Percentiles rank a stretch among this genome's conserved stretches.
Conservation (phyloP, 2,329 filamentous ascomycete genomes). For the Hymenoscyphus fraxineus region DNA sequence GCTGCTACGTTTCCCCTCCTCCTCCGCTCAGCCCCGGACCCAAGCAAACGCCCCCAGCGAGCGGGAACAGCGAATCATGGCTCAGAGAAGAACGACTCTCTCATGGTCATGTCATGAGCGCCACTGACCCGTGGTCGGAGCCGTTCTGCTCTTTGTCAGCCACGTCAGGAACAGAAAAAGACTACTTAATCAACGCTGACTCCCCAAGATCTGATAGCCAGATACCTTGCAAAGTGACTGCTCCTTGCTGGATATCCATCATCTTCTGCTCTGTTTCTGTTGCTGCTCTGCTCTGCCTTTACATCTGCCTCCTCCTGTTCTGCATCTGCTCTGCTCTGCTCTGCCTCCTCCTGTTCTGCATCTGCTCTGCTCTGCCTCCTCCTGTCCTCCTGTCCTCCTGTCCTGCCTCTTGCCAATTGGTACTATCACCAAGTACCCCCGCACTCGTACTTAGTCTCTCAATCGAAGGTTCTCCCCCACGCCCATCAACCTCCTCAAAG, state of each 20-base stretch:
- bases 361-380: no score
- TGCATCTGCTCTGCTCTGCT: no score
- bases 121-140: not conserved
- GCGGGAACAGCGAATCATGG: conserved; percentile 9
- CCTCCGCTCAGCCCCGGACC: not conserved
- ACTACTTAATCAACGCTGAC: conserved; percentile 9
- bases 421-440: no score
- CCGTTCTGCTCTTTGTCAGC: not conserved
- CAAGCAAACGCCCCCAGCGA: not conserved
- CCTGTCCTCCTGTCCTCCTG: no score
- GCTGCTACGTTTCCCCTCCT: not conserved
- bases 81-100: not conserved
- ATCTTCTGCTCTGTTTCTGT: not conserved
- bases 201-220: not conserved
- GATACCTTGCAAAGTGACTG: not conserved
- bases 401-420: not conserved
- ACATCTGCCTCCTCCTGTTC: not conserved
- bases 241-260: not conserved
- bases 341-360: not conserved
- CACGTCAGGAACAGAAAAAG: conserved; percentile 7
- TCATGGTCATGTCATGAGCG: not conserved
- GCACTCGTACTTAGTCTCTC: no score
- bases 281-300: no score
- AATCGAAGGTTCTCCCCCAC: not conserved
- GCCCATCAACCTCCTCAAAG: not conserved